These are phyloP conservation scores for Athelia psychrophila DNA, from an alignment of 1,284 basidiomycete species.

Conservation along the genomic window DNA sequence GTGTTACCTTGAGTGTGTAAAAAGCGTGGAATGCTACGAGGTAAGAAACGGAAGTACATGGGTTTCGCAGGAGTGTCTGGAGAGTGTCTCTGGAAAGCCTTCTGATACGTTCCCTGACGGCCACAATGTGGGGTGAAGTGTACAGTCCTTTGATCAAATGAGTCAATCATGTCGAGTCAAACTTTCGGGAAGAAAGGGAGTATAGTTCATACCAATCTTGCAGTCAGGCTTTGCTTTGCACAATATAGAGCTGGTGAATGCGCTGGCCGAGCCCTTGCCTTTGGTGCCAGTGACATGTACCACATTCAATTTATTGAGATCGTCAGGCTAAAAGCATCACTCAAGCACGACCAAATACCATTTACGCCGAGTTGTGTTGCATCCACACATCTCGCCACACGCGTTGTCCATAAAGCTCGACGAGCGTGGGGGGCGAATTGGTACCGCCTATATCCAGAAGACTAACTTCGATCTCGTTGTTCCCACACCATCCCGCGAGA, in stretches of 20 bases:
- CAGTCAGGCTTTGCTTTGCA: conserved; percentile 60
- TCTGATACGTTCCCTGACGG: conserved; percentile 93
- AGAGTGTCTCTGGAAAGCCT: conserved; percentile 42
- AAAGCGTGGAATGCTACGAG: conserved; percentile 92
- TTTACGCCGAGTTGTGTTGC: too few relatives aligned
- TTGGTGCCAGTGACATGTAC: conserved; percentile 99
- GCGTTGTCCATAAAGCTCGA: conserved; percentile 27
- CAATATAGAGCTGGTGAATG: conserved; percentile 82
- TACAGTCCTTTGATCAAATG: conserved; percentile 69
- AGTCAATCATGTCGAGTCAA: not conserved
- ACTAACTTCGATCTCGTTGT: conserved; percentile 36
- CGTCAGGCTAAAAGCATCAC: conserved; percentile 53
- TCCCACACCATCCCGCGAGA: conserved; percentile 42
- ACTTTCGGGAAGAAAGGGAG: not conserved
- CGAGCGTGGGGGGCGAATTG: not conserved
- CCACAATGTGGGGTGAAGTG: conserved; percentile 96
- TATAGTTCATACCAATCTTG: conserved; percentile 75
- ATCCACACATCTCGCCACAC: too few relatives aligned
- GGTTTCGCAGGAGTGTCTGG: conserved; percentile 72
- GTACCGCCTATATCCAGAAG: not conserved
- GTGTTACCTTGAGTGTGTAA: conserved; percentile 61
- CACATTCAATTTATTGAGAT: conserved; percentile 89
- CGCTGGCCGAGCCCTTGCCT: conserved; percentile 97
- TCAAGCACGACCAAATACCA: too few relatives aligned
- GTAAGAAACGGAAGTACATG: conserved; percentile 93